phyloP scores from a whole-genome alignment of 371 early-diverging fungal species.

The Chytridium lagenaria region DNA sequence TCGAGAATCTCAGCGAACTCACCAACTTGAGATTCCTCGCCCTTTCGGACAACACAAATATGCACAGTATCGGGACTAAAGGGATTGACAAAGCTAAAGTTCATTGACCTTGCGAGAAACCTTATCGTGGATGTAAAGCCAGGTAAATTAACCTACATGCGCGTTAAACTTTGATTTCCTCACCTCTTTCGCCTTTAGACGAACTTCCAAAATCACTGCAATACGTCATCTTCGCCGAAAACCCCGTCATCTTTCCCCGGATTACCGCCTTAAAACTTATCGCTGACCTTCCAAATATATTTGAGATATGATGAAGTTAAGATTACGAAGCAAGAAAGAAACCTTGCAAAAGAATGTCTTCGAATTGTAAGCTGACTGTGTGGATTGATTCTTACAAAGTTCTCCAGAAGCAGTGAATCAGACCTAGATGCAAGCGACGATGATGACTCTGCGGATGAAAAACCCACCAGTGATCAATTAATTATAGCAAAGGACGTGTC shows the following conservation, averaged over 20 bases:
- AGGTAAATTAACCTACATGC: background rate
- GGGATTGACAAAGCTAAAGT: background rate
- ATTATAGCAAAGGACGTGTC: too few species aligned
- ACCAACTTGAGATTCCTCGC: conserved; percentile 8
- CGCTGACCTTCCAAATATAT: background rate
- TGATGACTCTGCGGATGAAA: background rate
- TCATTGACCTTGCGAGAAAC: conserved; percentile 14
- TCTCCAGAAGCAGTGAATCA: too few species aligned
- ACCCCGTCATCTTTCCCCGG: conserved; percentile 11
- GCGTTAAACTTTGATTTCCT: background rate
- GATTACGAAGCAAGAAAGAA: background rate
- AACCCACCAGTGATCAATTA: background rate
- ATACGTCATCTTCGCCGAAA: background rate
- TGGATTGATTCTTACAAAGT: too few species aligned
- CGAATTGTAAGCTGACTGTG: too few species aligned
- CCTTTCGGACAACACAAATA: conserved; percentile 12
- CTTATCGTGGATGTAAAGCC: background rate
- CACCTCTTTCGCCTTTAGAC: background rate
- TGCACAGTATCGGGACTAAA: background rate
- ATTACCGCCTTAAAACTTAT: background rate
- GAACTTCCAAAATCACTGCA: conserved; percentile 8
- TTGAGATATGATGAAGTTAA: conserved; percentile 18
- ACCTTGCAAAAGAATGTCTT: background rate
- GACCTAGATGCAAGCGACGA: too few species aligned
- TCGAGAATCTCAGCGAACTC: conserved; percentile 7